Percentiles rank a stretch among this genome's conserved stretches.
These are phyloP conservation scores for Hortiboletus flavorubellus DNA, from an alignment of 768 basidiomycete species.

Conservation along the genomic window DNA sequence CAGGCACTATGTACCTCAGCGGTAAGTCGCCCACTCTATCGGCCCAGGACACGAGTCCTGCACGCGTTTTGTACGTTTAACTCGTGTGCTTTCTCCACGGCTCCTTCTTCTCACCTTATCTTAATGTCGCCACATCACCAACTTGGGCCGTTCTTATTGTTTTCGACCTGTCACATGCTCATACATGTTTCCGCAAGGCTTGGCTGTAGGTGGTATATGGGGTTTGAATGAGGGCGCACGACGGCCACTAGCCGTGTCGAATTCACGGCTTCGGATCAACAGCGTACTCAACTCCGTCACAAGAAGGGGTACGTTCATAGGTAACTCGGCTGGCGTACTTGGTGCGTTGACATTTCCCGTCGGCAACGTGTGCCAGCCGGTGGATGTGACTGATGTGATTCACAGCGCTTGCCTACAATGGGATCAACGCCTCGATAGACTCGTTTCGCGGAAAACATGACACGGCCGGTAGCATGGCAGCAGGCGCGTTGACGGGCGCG, in stretches of 20 bases:
- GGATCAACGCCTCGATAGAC: conserved; percentile 93
- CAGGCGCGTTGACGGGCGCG: conserved; percentile 86
- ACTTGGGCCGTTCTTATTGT: conserved; percentile 77
- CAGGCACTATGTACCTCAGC: conserved; percentile 96
- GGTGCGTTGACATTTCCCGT: conserved; percentile 59
- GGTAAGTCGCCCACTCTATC: conserved; percentile 75
- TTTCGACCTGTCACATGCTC: conserved; percentile 73
- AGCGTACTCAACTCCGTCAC: conserved; percentile 96
- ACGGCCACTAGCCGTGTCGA: conserved; percentile 83
- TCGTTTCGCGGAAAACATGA: conserved; percentile 88
- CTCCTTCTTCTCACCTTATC: conserved; percentile 66
- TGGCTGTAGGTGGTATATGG: conserved; percentile 93
- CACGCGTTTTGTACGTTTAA: conserved; percentile 42
- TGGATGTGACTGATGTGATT: conserved; percentile 35
- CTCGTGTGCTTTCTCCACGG: conserved; percentile 45
- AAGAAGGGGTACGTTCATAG: conserved; percentile 94
- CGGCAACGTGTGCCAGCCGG: conserved; percentile 24
- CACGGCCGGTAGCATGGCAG: conserved; percentile 84
- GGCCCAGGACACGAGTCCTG: conserved; percentile 47
- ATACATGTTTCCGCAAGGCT: conserved; percentile 66
- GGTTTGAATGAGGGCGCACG: conserved; percentile 92
- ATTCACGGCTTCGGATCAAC: conserved; percentile 89
- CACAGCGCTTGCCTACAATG: conserved; percentile 93
- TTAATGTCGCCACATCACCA: conserved; percentile 48
- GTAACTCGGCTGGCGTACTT: conserved; percentile 96